Percentiles rank a stretch among this genome's conserved stretches.
These are phyloP conservation scores for Dactylonectria estremocensis DNA, from an alignment of 2,329 filamentous ascomycete genomes.

Conservation along the genomic window DNA sequence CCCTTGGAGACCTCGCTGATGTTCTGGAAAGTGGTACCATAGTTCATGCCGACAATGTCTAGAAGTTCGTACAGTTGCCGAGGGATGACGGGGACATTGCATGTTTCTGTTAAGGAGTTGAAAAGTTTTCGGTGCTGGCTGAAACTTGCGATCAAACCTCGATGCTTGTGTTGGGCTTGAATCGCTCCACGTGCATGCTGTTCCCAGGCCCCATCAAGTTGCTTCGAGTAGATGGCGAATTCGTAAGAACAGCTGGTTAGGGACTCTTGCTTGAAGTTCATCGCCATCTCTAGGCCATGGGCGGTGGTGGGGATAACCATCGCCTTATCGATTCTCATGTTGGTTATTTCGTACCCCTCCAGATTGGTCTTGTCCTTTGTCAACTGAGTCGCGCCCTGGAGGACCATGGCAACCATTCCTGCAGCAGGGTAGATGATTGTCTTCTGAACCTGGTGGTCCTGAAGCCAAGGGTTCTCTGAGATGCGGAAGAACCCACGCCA, in stretches of 20 bases:
- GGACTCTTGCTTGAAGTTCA: constrained; percentile 58
- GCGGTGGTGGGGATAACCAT: constrained; percentile 64
- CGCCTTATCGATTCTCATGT: constrained; percentile 65
- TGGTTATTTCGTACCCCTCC: constrained; percentile 59
- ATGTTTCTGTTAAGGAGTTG: constrained; percentile 45
- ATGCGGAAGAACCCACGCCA: constrained; percentile 67
- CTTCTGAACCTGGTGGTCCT: constrained; percentile 66
- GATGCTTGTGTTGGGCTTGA: constrained; percentile 46
- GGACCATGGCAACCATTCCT: constrained; percentile 65
- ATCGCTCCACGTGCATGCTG: constrained; percentile 58
- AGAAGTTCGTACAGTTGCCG: constrained; percentile 66
- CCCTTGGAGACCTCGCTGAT: constrained; percentile 55
- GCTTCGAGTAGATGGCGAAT: constrained; percentile 65
- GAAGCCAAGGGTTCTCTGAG: constrained; percentile 67
- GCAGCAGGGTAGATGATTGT: constrained; percentile 66
- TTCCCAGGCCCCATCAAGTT: constrained; percentile 58
- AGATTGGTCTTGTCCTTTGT: constrained; percentile 43
- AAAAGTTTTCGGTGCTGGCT: constrained; percentile 42
- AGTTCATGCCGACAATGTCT: constrained; percentile 66
- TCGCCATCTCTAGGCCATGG: constrained; percentile 65
- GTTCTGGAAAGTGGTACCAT: constrained; percentile 67
- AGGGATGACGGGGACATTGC: constrained; percentile 55
- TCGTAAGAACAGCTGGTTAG: constrained; percentile 38
- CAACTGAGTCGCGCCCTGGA: constrained; percentile 64
- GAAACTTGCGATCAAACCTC: constrained; percentile 39